These are phyloP conservation scores for Phalaenopsis aphrodite DNA, from an alignment of 106 monocot species.

Conservation along the genomic window DNA sequence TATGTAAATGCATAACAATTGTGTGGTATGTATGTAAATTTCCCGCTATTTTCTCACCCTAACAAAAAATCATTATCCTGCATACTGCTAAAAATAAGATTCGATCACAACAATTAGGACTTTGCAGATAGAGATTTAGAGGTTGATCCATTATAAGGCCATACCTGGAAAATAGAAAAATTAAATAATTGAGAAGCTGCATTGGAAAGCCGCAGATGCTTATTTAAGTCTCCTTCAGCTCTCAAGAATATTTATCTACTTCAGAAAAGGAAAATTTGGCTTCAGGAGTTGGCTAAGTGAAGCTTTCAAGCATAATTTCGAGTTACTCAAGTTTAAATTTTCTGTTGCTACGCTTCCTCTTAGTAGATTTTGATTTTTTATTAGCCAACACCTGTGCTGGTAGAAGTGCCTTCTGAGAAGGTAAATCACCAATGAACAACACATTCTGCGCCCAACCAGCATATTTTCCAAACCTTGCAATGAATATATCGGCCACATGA, in stretches of 20 bases:
- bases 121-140: too few relatives aligned
- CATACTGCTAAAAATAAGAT: too few relatives aligned
- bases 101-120: too few relatives aligned
- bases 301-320: background rate
- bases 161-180: background rate
- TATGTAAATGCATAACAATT: too few relatives aligned
- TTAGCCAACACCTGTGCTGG: background rate
- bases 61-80: too few relatives aligned
- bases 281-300: too few relatives aligned
- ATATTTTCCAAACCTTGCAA: constrained; percentile 72
- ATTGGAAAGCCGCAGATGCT: background rate
- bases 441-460: constrained; percentile 97
- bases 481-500: constrained; percentile 60
- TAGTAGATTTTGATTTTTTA: constrained; percentile 2
- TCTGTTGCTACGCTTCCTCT: background rate
- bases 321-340: background rate
- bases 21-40: too few relatives aligned
- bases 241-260: too few relatives aligned
- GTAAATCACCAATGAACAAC: constrained; percentile 83
- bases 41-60: too few relatives aligned
- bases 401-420: constrained; percentile 47
- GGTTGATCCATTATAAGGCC: background rate
- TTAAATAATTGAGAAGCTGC: background rate
- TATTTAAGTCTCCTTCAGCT: background rate
- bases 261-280: too few relatives aligned